Base-by-base conservation (phyloP, 257 asterid species). In the Salvia miltiorrhiza region DNA sequence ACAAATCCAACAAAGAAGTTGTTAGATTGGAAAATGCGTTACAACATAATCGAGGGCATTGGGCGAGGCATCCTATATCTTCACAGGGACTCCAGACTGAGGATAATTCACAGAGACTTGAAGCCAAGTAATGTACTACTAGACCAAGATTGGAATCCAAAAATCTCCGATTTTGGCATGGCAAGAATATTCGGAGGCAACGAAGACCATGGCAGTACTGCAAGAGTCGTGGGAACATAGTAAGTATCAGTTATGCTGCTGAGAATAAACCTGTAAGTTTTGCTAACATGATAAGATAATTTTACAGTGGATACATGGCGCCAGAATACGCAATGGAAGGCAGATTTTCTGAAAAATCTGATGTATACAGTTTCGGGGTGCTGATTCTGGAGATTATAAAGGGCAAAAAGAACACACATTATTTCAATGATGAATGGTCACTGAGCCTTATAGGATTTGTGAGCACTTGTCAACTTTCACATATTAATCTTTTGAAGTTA, bases 291-390 rank as follows among this genome's bases (percentile, higher is more conserved):
- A n/a, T n/a, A n/a, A n/a, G n/a, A n/a, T n/a, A n/a, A n/a, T n/a
- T n/a, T n/a, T n/a, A n/a, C n/a, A 81, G 88, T 33, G 91, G 91
- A 26, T 86, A 83, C 37, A 81, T 86, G 91, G 80, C 91, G 80
- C 91, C 87, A 2, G 91, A 86, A 49, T 86, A 86, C 63, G 91
- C 83, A n/a, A 73, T 83, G 77, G 76, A 28, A 20, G 88, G 91
- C 4, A 64, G 77, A 3, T 81, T 79, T 33, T 86, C 88, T 0
- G 84, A 81, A 35, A n/a, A 83, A 53, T 75, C 85, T 0, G 91
- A 86, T 69, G 83, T 86, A 10, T 86, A 62, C 43, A 83, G 88
- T 50, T 86, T 81, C 1, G 88, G 91, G 0, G 85, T 86, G 39
- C 47, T 86, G 41, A 14, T 78, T 30, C 56, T 86, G 45, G 88